Evolutionary conservation across 225 moss, liverwort and hornwort genomes (phyloP), one percentile per base, ranked within the genome.

Genomic region (Marchantia polymorpha): DNA sequence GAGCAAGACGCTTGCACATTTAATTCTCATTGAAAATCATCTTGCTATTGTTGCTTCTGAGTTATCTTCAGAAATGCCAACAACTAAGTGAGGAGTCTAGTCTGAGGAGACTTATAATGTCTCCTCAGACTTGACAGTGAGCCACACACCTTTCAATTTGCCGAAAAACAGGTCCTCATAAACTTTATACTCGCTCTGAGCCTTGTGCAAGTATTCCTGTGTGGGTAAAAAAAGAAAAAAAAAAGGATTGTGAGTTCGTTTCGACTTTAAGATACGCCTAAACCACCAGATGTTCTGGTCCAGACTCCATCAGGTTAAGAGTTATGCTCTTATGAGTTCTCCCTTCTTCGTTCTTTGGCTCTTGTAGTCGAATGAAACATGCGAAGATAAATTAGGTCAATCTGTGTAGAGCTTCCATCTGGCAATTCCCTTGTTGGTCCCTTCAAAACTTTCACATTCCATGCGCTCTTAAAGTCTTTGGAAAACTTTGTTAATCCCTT

Each of bases 101-200:
- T 9, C 49, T 71, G 48, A 19, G 9, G 22, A 15, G 19, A 16
- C 70, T 20, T 71, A 49, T n/a, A 48, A 50, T 16, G 0, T 12
- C 47, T n/a, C n/a, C n/a, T 71, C 39, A 58, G 16, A 20, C 13
- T 16, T 20, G 0, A 15, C 58, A 16, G 58, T 5, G 17, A 58
- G 4, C 1, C 58, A 58, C 74, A 31, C 79, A 99, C 97, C 97
- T 90, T 92, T 94, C 26, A 99, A 85, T 81, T 94, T 92, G 20
- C 86, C 89, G 80, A 99, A 99, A 76, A 94, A 90, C 25, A 94
- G 77, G 54, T 88, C 88, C 75, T 99, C 97, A 76, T 93, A 94
- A 49, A 88, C 82, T 71, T 83, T 83, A 79, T 93, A 99, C 66
- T 93, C 89, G 65, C 88, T 72, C 76, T 83, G 82, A 79, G 76